phyloP scores from a whole-genome alignment of 805 yeast genomes.

The Priceomyces fermenticarens region DNA sequence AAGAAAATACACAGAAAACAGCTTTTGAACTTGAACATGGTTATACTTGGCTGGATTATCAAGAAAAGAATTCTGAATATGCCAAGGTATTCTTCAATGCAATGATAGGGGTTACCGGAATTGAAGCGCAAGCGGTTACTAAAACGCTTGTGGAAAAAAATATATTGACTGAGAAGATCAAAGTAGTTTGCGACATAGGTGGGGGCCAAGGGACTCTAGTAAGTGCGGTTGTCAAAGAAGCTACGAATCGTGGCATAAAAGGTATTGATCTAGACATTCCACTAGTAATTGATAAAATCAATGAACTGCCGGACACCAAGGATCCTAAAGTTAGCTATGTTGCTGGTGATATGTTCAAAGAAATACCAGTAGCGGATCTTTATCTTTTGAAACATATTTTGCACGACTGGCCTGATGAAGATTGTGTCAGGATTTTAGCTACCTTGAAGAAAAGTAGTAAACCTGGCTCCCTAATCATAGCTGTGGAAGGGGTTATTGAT shows the following conservation, averaged over 20 bases:
- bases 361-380: neutral
- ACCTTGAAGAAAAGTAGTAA: neutral
- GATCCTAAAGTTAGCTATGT: neutral
- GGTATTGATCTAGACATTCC: neutral
- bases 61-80: too few species aligned
- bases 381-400: conserved; percentile 1
- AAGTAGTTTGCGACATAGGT: conserved; percentile 1
- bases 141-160: neutral
- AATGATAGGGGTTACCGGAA: too few species aligned
- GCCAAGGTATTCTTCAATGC: too few species aligned
- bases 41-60: too few species aligned
- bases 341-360: neutral
- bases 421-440: neutral
- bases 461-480: conserved; percentile 1
- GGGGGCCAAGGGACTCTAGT: neutral
- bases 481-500: neutral
- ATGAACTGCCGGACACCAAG: neutral
- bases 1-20: too few species aligned
- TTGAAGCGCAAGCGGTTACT: conserved; percentile 1
- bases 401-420: conserved; percentile 3
- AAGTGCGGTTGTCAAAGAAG: neutral
- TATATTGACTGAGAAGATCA: neutral
- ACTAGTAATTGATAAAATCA: neutral
- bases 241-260: neutral
- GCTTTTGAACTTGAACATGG: too few species aligned